Base-by-base conservation (phyloP, 140 eudicot genomes). In the Cichorium intybus region DNA sequence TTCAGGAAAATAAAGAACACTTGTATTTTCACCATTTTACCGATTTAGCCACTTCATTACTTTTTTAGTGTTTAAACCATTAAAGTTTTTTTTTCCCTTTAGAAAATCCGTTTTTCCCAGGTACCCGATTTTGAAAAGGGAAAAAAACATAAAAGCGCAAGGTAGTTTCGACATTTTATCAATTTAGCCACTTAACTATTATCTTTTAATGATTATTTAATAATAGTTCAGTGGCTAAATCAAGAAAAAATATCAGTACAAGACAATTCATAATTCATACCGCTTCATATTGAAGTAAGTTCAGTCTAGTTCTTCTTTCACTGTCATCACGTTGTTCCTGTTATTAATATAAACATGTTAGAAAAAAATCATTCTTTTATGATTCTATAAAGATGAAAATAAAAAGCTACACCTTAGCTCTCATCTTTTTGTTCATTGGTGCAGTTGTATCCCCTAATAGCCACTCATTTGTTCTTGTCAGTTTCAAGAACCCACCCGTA, bases 211-310 rank as follows among this genome's bases (percentile, higher is more conserved):
- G 48, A 41, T 41, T 41, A 41, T 41, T 12, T 14, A 15, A 41
- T 41, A 14, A 37, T 37, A 37, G 5, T 37, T 37, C 5, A 37
- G 16, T 12, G 5, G 5, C n/a, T 34, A 34, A 34, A 34, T 34
- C 2, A 7, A 31, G 4, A 31, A 31, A 31, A 34, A 34, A 34
- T 34, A 7, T 7, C 1, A 34, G 41, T 34, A 9, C 1, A 34
- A 37, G 4, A 3, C 18, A n/a, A n/a, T n/a, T 27, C 57, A 16
- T 18, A 43, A 6, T 54, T 49, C 83, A 67, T 89, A 93, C 99
- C 72, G 95, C 97, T 75, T 93, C 95, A 70, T 93, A 88, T 71
- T 71, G 81, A 72, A 85, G 99, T 31, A 79, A 75, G 83, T 85
- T 83, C 75, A 93, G 72, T 69, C 78, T 85, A 62, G 79, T 85